Evolutionary conservation across 768 basidiomycete species (phyloP).

Genomic region (Lentinula sp.): DNA sequence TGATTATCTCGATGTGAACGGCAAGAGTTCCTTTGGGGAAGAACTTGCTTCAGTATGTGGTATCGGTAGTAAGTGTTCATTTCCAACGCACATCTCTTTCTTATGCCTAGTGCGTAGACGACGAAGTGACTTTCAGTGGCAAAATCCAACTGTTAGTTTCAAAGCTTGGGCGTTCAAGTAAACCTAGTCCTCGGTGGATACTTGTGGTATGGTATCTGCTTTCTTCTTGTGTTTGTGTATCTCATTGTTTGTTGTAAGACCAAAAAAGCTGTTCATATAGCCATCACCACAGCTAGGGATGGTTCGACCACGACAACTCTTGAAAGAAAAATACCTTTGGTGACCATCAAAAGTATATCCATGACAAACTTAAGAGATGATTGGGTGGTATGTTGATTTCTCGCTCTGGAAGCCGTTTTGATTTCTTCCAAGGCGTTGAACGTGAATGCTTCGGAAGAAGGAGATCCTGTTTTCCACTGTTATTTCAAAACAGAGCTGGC

Average conservation of each 20-base stretch:
- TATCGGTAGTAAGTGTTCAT: slow-evolving; percentile 54
- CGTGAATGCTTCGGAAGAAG: slow-evolving; percentile 77
- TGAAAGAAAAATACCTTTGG: slow-evolving; percentile 86
- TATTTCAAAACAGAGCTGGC: slow-evolving; percentile 95
- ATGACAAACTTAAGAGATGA: slow-evolving; percentile 91
- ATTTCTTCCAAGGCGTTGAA: slow-evolving; percentile 57
- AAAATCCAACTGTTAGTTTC: slow-evolving; percentile 79
- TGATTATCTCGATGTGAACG: slow-evolving; percentile 91
- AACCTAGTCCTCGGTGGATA: slow-evolving; percentile 85
- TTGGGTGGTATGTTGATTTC: slow-evolving; percentile 61
- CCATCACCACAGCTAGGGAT: slow-evolving; percentile 54
- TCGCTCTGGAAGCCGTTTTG: slow-evolving; percentile 3
- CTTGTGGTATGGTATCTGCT: slow-evolving; percentile 61
- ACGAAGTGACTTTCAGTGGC: slow-evolving; percentile 80
- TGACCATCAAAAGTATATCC: slow-evolving; percentile 80
- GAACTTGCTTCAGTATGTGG: slow-evolving; percentile 68
- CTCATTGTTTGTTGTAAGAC: slow-evolving; percentile 42
- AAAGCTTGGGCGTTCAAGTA: slow-evolving; percentile 82
- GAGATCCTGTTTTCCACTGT: slow-evolving; percentile 88
- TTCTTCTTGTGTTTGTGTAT: background rate
- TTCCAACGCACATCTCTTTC: background rate
- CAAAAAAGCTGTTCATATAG: slow-evolving; percentile 78
- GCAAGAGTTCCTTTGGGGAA: slow-evolving; percentile 69
- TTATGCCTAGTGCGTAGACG: slow-evolving; percentile 34
- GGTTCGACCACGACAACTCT: slow-evolving; percentile 51